A percentile compares a stretch with the other conserved stretches of the same genome.
Evolutionary conservation across 2,329 filamentous ascomycete genomes (phyloP).

Genomic region (Grosmannia penicillata): DNA sequence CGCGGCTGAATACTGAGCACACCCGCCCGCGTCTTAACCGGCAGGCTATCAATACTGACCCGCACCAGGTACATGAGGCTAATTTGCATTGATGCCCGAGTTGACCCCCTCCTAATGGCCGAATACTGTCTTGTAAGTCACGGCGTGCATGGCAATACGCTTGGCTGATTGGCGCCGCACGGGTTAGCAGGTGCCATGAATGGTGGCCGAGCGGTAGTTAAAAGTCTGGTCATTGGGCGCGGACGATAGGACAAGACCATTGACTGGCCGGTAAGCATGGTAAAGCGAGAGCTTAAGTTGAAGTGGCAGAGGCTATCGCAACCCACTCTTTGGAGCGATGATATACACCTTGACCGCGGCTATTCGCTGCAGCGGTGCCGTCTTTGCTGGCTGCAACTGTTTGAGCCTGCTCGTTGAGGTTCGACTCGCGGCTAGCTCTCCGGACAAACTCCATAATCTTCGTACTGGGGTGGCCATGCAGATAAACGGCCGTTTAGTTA

Average conservation of each 20-base stretch:
- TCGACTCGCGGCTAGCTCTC: slow-evolving; percentile 3
- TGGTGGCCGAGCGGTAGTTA: slow-evolving; percentile 10
- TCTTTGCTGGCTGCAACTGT: too few relatives aligned
- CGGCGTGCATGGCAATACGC: slow-evolving; percentile 5
- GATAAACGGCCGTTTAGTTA: slow-evolving; percentile 6
- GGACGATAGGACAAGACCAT: slow-evolving; percentile 9
- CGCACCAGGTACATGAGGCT: slow-evolving; percentile 8
- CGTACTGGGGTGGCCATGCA: slow-evolving; percentile 10
- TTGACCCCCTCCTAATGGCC: slow-evolving; percentile 8
- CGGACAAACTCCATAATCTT: slow-evolving; percentile 10
- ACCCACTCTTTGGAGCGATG: slow-evolving; percentile 8
- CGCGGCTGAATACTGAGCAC: slow-evolving; percentile 9
- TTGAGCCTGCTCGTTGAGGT: not conserved
- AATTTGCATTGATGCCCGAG: slow-evolving; percentile 7
- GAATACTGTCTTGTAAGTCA: slow-evolving; percentile 9
- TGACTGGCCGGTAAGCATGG: slow-evolving; percentile 1
- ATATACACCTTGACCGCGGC: slow-evolving; percentile 10
- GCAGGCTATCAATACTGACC: slow-evolving; percentile 7
- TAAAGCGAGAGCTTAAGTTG: too few relatives aligned
- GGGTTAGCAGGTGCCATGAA: slow-evolving; percentile 8
- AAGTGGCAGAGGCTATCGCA: too few relatives aligned
- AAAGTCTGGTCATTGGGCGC: slow-evolving; percentile 11
- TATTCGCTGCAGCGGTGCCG: too few relatives aligned
- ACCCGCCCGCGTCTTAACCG: slow-evolving; percentile 8
- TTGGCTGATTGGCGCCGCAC: slow-evolving; percentile 3